These are phyloP conservation scores for Trypanosoma scelopori DNA, from an alignment of 208 protist genomes.

Conservation along the genomic window DNA sequence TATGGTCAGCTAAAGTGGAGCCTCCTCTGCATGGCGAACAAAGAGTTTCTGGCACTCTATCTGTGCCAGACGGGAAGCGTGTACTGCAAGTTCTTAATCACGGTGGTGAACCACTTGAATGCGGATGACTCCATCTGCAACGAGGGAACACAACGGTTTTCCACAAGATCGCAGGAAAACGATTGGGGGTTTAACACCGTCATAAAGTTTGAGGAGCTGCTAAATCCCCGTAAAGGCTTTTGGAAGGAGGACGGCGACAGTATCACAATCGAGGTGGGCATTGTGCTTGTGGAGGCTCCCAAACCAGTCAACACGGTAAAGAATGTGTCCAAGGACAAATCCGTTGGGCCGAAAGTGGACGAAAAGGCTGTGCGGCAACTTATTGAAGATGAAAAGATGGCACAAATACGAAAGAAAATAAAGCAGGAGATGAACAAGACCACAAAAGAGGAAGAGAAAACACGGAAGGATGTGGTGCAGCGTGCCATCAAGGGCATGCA, in stretches of 20 bases:
- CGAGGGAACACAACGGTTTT: conserved; percentile 89
- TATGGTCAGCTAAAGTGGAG: conserved; percentile 88
- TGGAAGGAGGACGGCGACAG: conserved; percentile 65
- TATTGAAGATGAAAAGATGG: conserved; percentile 76
- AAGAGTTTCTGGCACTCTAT: conserved; percentile 87
- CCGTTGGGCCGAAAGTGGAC: conserved; percentile 53
- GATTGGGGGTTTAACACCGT: conserved; percentile 93
- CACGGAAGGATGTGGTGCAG: conserved; percentile 80
- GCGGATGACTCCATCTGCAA: conserved; percentile 88
- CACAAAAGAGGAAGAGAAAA: conserved; percentile 82
- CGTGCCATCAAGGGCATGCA: conserved; percentile 63
- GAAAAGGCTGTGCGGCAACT: conserved; percentile 71
- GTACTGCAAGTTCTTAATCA: conserved; percentile 92
- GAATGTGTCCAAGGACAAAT: conserved; percentile 58
- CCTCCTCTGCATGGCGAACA: conserved; percentile 90
- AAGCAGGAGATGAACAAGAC: conserved; percentile 79
- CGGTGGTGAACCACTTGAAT: conserved; percentile 83
- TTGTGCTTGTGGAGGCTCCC: conserved; percentile 82
- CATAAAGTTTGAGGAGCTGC: conserved; percentile 79
- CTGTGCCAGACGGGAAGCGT: conserved; percentile 90
- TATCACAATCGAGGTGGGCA: conserved; percentile 89
- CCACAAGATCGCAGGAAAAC: conserved; percentile 84
- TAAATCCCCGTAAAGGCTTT: conserved; percentile 81
- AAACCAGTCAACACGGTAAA: conserved; percentile 41
- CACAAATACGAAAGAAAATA: conserved; percentile 71